phyloP scores from a whole-genome alignment of 768 basidiomycete species.

The Pleurotus pulmonarius region DNA sequence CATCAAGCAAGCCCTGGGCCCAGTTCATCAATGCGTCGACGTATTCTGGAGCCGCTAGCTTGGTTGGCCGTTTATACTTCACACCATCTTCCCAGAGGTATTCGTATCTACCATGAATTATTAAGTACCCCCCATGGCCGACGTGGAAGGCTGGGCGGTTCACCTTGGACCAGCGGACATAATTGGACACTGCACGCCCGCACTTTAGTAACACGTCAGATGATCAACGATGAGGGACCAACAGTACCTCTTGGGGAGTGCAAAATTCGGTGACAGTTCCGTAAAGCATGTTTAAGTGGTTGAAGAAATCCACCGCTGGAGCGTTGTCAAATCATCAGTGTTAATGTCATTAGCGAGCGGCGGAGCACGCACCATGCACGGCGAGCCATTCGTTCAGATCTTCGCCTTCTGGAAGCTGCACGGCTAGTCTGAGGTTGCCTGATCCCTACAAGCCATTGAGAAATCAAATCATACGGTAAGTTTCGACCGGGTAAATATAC shows the following conservation, averaged over 20 bases:
- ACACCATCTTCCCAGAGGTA: constrained; percentile 93
- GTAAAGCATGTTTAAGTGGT: constrained; percentile 98
- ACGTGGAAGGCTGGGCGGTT: constrained; percentile 18
- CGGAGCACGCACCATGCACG: constrained; percentile 76
- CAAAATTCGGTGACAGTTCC: constrained; percentile 99
- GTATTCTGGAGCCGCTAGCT: constrained; percentile 92
- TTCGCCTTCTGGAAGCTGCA: constrained; percentile 94
- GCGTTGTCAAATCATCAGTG: not conserved
- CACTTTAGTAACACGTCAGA: not conserved
- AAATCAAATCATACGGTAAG: not conserved
- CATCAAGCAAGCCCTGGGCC: constrained; percentile 90
- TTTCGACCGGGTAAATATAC: too few relatives aligned
- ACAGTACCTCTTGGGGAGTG: constrained; percentile 80
- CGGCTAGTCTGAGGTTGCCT: constrained; percentile 89
- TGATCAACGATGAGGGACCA: not conserved
- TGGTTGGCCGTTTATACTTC: constrained; percentile 86
- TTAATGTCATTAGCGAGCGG: not conserved
- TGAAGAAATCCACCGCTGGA: constrained; percentile 98
- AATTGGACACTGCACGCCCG: constrained; percentile 71
- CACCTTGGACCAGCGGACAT: constrained; percentile 96
- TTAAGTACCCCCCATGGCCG: constrained; percentile 1
- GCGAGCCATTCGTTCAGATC: constrained; percentile 99
- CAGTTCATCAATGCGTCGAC: constrained; percentile 99
- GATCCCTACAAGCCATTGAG: constrained; percentile 63
- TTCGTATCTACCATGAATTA: constrained; percentile 60